phyloP scores from a whole-genome alignment of 805 yeast species.

The Kluyveromyces lactis region DNA sequence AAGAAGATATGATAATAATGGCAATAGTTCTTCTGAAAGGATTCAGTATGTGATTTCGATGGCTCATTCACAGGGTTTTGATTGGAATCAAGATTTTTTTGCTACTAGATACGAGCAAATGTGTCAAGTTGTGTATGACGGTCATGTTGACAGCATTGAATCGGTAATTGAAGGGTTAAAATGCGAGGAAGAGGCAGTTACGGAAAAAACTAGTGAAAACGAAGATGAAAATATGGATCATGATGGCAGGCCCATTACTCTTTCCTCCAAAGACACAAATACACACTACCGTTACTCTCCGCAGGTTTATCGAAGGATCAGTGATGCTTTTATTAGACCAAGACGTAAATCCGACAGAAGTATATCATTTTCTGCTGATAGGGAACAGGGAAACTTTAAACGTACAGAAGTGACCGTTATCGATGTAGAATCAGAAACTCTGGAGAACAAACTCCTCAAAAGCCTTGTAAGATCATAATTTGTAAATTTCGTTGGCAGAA shows the following conservation, averaged over 20 bases:
- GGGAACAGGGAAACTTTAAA: conserved; percentile 19
- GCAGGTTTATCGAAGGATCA: conserved; percentile 10
- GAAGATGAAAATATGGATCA: conserved; percentile 8
- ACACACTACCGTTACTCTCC: conserved; percentile 5
- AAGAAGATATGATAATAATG: background rate
- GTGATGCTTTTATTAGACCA: conserved; percentile 14
- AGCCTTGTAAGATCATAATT: conserved; percentile 8
- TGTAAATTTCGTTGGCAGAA: background rate
- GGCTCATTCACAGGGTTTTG: conserved; percentile 61
- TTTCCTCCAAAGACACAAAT: conserved; percentile 4
- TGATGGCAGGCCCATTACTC: background rate
- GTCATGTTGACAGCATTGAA: conserved; percentile 18
- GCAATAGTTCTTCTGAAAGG: background rate
- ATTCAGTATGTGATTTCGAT: conserved; percentile 9
- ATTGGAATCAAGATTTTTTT: conserved; percentile 70
- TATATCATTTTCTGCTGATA: conserved; percentile 21
- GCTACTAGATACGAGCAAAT: conserved; percentile 63
- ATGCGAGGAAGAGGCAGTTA: background rate
- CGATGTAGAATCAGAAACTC: conserved; percentile 18
- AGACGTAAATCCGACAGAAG: conserved; percentile 22
- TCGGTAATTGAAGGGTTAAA: conserved; percentile 9
- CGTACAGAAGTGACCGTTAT: conserved; percentile 14
- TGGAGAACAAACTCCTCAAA: conserved; percentile 15
- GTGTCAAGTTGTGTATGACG: conserved; percentile 32
- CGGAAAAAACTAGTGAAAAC: conserved; percentile 2